These are phyloP conservation scores for Acanthamoeba castellanii DNA, from an alignment of 208 protist genomes.

Conservation along the genomic window DNA sequence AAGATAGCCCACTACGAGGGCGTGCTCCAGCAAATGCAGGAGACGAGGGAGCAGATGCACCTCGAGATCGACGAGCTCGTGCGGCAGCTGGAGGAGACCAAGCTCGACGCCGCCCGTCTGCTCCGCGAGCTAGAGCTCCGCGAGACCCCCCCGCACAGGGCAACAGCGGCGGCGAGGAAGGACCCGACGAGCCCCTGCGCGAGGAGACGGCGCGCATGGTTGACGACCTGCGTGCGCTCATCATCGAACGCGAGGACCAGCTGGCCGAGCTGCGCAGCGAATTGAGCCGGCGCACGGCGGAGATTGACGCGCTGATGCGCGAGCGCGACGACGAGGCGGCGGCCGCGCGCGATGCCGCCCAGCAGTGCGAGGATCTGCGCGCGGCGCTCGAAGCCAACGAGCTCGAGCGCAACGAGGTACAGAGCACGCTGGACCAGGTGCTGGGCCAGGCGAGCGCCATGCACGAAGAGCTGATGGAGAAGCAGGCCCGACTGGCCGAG, in stretches of 20 bases:
- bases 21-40: not conserved
- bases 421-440: not conserved
- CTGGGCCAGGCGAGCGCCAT: not conserved
- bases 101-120: not conserved
- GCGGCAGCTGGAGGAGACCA: not conserved
- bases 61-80: conserved; percentile 25
- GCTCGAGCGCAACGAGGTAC: not conserved
- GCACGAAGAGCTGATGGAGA: not conserved
- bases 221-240: not conserved
- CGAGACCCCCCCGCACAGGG: not conserved
- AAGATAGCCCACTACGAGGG: conserved; percentile 2
- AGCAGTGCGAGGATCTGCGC: not conserved
- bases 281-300: not conserved
- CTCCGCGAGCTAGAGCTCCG: not conserved
- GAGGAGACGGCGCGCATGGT: conserved; percentile 35
- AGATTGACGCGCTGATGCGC: not conserved
- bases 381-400: not conserved
- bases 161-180: not conserved
- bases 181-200: not conserved
- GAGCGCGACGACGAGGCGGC: not conserved
- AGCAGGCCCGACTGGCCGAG: not conserved
- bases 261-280: not conserved
- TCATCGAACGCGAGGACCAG: not conserved
- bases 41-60: not conserved
- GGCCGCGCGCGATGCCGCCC: not conserved